phyloP scores from a whole-genome alignment of 2,329 filamentous ascomycete genomes.

The Aspergillus transmontanensis region DNA sequence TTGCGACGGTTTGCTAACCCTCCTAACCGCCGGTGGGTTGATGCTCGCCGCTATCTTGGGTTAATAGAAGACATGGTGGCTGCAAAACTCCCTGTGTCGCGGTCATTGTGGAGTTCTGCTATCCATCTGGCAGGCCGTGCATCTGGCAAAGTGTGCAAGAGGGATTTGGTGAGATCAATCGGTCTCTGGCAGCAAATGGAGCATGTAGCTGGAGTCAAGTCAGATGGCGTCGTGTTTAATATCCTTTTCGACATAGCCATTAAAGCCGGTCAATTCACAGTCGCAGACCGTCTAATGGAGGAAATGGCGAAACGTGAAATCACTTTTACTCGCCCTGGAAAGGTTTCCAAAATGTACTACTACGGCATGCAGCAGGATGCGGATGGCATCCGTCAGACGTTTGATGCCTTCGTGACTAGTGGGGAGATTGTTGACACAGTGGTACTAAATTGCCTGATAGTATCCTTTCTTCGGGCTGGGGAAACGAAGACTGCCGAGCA shows the following conservation, averaged over 20 bases:
- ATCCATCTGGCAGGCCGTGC: slow-evolving; percentile 78
- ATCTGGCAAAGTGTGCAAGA: slow-evolving; percentile 58
- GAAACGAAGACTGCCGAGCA: slow-evolving; percentile 77
- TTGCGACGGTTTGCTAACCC: slow-evolving; percentile 68
- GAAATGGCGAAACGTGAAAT: slow-evolving; percentile 76
- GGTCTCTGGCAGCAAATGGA: slow-evolving; percentile 92
- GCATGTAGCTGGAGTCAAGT: slow-evolving; percentile 62
- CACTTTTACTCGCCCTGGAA: slow-evolving; percentile 74
- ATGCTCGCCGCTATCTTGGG: slow-evolving; percentile 79
- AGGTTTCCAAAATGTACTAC: slow-evolving; percentile 80
- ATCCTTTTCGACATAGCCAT: slow-evolving; percentile 87
- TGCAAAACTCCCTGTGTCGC: slow-evolving; percentile 68
- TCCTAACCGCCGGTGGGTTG: slow-evolving; percentile 34
- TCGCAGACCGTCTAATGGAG: slow-evolving; percentile 81
- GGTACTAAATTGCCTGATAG: slow-evolving; percentile 83
- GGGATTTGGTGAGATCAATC: slow-evolving; percentile 69
- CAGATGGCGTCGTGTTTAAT: slow-evolving; percentile 84
- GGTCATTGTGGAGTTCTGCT: slow-evolving; percentile 79
- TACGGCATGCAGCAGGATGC: slow-evolving; percentile 76
- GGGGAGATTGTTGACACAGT: slow-evolving; percentile 88
- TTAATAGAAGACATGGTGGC: slow-evolving; percentile 81
- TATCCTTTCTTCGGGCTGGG: slow-evolving; percentile 72
- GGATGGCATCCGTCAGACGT: slow-evolving; percentile 73
- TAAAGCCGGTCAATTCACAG: slow-evolving; percentile 78
- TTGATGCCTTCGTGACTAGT: slow-evolving; percentile 77